Evolutionary conservation across 2,329 filamentous ascomycete genomes (phyloP).

Genomic region (Pseudocercospora macadamiae): DNA sequence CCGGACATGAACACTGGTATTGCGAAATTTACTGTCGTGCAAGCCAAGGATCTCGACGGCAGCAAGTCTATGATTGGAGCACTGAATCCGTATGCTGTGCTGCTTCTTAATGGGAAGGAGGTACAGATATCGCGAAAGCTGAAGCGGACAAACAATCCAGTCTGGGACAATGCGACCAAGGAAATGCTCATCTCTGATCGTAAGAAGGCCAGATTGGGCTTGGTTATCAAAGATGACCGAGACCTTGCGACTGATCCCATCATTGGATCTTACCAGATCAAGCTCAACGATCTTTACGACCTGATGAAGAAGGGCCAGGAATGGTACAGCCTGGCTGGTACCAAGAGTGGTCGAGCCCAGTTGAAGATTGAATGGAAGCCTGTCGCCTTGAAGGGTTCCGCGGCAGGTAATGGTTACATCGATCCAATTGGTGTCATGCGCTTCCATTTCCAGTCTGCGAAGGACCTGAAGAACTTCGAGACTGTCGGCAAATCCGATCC

Average conservation of each 20-base stretch:
- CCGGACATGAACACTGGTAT: conserved; percentile 94
- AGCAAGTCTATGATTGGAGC: conserved; percentile 88
- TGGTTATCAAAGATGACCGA: conserved; percentile 94
- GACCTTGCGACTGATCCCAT: conserved; percentile 81
- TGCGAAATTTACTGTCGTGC: conserved; percentile 87
- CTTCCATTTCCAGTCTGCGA: conserved; percentile 84
- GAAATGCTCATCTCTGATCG: conserved; percentile 94
- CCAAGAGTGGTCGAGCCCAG: conserved; percentile 82
- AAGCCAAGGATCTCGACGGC: conserved; percentile 93
- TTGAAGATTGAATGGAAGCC: conserved; percentile 95
- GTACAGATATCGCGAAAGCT: conserved; percentile 87
- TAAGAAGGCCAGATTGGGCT: conserved; percentile 83
- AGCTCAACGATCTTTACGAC: conserved; percentile 88
- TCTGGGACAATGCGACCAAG: conserved; percentile 91
- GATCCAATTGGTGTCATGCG: conserved; percentile 95
- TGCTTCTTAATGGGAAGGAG: conserved; percentile 90
- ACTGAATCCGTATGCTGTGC: conserved; percentile 85
- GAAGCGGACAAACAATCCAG: conserved; percentile 96
- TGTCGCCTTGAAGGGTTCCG: conserved; percentile 77
- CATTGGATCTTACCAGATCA: conserved; percentile 91
- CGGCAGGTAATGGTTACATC: conserved; percentile 76
- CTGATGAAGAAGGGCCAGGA: conserved; percentile 91
- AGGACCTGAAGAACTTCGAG: conserved; percentile 86
- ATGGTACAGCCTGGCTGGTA: conserved; percentile 88
- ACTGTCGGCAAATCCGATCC: conserved; percentile 96